Base-by-base conservation (phyloP, 192 early-diverging fungal species). In the Backusella morwellensis region DNA sequence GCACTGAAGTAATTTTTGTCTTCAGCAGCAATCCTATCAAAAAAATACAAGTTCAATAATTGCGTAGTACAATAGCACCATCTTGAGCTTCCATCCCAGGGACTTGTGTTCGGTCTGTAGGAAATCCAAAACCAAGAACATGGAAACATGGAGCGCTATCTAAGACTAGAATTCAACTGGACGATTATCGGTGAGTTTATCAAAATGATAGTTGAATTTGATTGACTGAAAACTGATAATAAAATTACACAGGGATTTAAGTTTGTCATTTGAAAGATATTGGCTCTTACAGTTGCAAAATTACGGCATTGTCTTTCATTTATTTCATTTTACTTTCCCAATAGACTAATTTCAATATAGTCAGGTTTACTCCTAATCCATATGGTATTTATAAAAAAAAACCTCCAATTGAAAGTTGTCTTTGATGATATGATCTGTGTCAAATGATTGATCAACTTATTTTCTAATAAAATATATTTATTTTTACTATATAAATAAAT, bases 401-500 rank as follows among this genome's bases (percentile, higher is more conserved):
- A 29, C 26, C 1, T 0, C 9, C 21, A 26, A 29, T 26, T 63
- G 56, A 9, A 63, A 29, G 56, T 50, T 50, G 19, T 21, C 19
- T 6, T 17, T 44, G 21, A 23, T 56, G 54, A 9, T 29, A 29
- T 63, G 26, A 26, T 63, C 9, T 63, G 26, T 63, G 9, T 63
- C 56, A 63, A 63, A 63, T 63, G 56, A 63, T 29, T 63, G 9
- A 63, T 8, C 29, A 8, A 59, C 21, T 1, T 11, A 21, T 59
- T 21, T 59, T 59, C 26, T 11, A 63, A 26, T 29, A 26, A 63
- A 63, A 63, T 29, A 26, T 11, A 8, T 29, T 11, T 63, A 63
- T 63, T 29, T 63, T 63, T 63, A 63, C 26, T 63, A 63, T 63
- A 63, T 63, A 63, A 63, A 63, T 63, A 63, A 63, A 63, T 29